phyloP scores from a whole-genome alignment of 805 yeast genomes.

The Clavispora santaluciae region DNA sequence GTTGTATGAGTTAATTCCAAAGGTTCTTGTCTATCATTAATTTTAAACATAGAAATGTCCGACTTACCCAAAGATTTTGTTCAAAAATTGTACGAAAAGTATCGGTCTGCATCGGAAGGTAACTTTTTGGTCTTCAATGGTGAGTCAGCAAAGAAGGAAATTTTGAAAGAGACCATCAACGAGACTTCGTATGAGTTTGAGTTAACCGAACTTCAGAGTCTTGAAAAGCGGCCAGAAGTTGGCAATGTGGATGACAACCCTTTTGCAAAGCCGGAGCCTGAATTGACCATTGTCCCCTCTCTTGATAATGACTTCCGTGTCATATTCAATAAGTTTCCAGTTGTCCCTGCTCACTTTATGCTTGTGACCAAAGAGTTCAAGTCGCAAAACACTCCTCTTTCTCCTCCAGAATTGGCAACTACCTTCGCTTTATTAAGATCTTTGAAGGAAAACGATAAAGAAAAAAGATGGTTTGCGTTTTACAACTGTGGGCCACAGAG shows the following conservation, averaged over 20 bases:
- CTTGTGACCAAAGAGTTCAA: conserved; percentile 71
- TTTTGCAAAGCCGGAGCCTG: conserved; percentile 75
- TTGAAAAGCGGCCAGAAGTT: conserved; percentile 36
- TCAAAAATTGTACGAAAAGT: conserved; percentile 33
- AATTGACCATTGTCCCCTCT: conserved; percentile 54
- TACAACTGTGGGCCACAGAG: conserved; percentile 84
- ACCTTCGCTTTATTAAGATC: conserved; percentile 50
- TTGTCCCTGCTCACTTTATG: conserved; percentile 73
- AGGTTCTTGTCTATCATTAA: background rate
- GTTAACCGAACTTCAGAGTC: conserved; percentile 29
- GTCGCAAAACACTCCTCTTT: conserved; percentile 66
- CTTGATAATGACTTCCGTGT: conserved; percentile 50
- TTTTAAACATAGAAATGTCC: background rate
- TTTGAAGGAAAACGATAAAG: conserved; percentile 35
- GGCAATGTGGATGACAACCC: conserved; percentile 54
- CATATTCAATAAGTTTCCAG: conserved; percentile 83
- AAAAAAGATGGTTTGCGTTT: conserved; percentile 65
- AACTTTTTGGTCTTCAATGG: conserved; percentile 51
- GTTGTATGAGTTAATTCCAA: background rate
- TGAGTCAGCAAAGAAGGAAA: conserved; percentile 30
- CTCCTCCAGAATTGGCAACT: conserved; percentile 63
- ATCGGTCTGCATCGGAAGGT: conserved; percentile 42
- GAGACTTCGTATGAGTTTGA: conserved; percentile 18
- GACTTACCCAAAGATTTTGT: conserved; percentile 36
- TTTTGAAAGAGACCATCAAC: conserved; percentile 6